phyloP scores from a whole-genome alignment of 495 filamentous ascomycete genomes.

The Talaromyces proteolyticus region DNA sequence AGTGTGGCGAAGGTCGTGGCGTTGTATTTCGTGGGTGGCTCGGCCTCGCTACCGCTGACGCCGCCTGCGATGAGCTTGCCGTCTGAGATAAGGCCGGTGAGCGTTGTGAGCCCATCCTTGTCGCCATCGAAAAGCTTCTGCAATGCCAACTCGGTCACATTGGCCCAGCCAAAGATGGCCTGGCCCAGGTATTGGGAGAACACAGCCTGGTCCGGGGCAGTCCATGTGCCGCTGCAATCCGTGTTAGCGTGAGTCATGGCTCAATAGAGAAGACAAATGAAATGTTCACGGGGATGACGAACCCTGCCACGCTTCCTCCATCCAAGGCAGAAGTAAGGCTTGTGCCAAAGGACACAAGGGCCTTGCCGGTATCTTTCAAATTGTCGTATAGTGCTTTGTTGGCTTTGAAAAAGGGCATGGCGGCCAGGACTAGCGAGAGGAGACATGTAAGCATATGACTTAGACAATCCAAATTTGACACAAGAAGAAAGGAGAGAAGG shows the following conservation, averaged over 20 bases:
- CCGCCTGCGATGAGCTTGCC: constrained; percentile 21
- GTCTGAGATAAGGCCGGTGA: constrained; percentile 13
- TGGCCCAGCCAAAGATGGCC: constrained; percentile 13
- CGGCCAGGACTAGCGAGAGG: not conserved
- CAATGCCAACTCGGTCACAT: constrained; percentile 3
- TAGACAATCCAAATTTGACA: not conserved
- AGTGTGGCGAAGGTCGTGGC: not conserved
- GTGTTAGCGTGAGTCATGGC: not conserved
- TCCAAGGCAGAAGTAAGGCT: not conserved
- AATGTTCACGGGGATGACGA: not conserved
- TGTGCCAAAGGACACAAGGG: constrained; percentile 1
- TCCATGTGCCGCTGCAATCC: not conserved
- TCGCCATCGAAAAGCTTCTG: constrained; percentile 10
- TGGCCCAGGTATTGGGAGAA: constrained; percentile 17
- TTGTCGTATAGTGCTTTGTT: constrained; percentile 2
- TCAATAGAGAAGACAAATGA: not conserved
- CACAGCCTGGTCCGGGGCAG: not conserved
- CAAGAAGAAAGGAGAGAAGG: not conserved
- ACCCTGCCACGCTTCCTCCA: not conserved
- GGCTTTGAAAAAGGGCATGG: not conserved
- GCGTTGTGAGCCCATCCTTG: constrained; percentile 6
- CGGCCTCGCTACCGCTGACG: not conserved
- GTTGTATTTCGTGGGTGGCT: not conserved
- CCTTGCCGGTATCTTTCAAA: constrained; percentile 1
- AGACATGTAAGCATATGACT: not conserved